phyloP scores from a whole-genome alignment of 2,329 filamentous ascomycete species.

The Fusarium goolgardi region DNA sequence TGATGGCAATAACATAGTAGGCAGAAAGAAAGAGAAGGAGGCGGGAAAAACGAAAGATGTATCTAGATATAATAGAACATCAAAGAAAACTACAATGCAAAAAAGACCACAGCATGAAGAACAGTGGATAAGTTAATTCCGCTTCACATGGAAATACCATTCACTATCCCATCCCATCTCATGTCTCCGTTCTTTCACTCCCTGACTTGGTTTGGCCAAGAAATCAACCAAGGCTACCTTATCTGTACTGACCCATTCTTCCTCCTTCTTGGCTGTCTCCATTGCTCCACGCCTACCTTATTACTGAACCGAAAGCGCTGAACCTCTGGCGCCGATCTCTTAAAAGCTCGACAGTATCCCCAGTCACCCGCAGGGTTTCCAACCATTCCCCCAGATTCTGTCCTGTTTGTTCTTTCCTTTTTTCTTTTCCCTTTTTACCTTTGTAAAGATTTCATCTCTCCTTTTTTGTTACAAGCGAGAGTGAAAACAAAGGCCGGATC shows the following conservation, averaged over 20 bases:
- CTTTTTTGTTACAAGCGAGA: not conserved
- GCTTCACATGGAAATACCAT: conserved; percentile 20
- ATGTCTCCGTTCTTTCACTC: conserved; percentile 20
- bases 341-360: conserved; percentile 43
- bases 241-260: conserved; percentile 45
- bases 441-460: conserved; percentile 1
- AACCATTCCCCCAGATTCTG: conserved; percentile 33
- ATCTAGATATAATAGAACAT: conserved; percentile 3
- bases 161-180: conserved; percentile 3
- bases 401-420: conserved; percentile 15
- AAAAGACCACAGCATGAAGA: not conserved
- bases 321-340: conserved; percentile 38
- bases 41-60: not conserved
- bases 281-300: conserved; percentile 8
- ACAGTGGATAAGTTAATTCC: conserved; percentile 22
- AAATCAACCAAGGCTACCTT: conserved; percentile 38
- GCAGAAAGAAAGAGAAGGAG: not conserved
- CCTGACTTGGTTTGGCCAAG: conserved; percentile 22
- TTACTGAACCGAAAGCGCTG: conserved; percentile 7
- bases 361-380: conserved; percentile 32
- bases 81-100: not conserved
- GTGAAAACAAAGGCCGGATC: not conserved
- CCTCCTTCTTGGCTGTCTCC: conserved; percentile 34
- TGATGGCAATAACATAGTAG: conserved; percentile 1
- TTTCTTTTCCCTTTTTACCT: not conserved